These are phyloP conservation scores for Arachnomyces sp. DNA, from an alignment of 2,329 filamentous ascomycete genomes.

Conservation along the genomic window DNA sequence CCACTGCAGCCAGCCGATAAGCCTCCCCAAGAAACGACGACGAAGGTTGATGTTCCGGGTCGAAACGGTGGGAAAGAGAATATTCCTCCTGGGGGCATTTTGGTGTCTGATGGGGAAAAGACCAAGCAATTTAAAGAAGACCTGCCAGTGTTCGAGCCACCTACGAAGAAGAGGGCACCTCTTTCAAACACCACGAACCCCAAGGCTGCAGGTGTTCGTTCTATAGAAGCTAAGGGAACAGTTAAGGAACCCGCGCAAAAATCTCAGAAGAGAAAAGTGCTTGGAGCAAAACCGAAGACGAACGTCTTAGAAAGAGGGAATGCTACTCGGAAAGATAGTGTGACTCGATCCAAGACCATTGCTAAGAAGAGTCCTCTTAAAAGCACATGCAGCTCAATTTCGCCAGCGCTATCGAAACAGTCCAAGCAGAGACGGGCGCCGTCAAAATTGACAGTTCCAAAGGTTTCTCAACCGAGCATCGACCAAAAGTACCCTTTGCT, in stretches of 20 bases:
- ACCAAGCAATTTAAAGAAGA: slow-evolving; percentile 11
- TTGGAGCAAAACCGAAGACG: slow-evolving; percentile 4
- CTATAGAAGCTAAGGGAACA: not conserved
- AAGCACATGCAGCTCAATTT: slow-evolving; percentile 9
- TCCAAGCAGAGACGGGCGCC: slow-evolving; percentile 19
- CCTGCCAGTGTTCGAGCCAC: slow-evolving; percentile 9
- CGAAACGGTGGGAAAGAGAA: slow-evolving; percentile 57
- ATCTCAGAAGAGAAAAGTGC: slow-evolving; percentile 1
- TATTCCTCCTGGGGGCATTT: slow-evolving; percentile 42
- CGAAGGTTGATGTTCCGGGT: slow-evolving; percentile 42
- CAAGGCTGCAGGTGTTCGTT: not conserved
- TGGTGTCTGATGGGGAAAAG: slow-evolving; percentile 11
- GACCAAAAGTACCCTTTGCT: slow-evolving; percentile 45
- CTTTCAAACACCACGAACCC: slow-evolving; percentile 13
- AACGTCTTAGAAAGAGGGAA: too few relatives aligned
- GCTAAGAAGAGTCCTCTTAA: slow-evolving; percentile 2
- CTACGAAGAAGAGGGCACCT: slow-evolving; percentile 17
- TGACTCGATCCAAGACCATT: not conserved
- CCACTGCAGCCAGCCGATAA: slow-evolving; percentile 41
- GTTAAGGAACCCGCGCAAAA: not conserved
- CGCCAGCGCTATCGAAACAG: slow-evolving; percentile 9
- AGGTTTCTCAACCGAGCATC: slow-evolving; percentile 18
- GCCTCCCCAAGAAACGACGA: slow-evolving; percentile 33
- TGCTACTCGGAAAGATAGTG: too few relatives aligned
- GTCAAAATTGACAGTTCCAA: slow-evolving; percentile 26